Evolutionary conservation across 1,139 yeast species (phyloP).

Genomic region (Suhomyces wounanorum): DNA sequence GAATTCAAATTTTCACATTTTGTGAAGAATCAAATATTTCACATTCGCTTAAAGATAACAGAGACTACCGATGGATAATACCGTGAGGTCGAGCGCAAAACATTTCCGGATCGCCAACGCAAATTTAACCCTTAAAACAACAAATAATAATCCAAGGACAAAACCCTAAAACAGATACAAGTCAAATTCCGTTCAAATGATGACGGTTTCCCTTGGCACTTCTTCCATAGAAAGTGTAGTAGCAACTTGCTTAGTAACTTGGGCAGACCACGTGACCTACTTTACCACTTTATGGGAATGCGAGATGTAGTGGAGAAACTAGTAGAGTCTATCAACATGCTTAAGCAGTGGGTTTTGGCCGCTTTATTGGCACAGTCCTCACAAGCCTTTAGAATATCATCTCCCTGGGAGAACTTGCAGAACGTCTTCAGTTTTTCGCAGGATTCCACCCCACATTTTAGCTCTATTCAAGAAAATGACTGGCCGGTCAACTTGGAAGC

Average conservation of each 20-base stretch:
- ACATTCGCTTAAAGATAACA: neutral
- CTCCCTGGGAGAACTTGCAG: neutral
- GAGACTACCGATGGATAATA: too few species aligned
- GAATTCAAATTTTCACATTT: neutral
- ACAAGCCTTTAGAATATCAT: neutral
- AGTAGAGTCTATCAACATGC: slow-evolving; percentile 1
- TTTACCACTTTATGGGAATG: neutral
- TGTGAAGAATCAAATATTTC: neutral
- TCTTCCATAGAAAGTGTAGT: neutral
- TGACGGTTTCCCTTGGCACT: neutral
- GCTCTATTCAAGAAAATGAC: slow-evolving; percentile 22
- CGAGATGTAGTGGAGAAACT: neutral
- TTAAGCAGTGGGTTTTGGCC: neutral
- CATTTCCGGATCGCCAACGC: too few species aligned
- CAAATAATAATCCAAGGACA: too few species aligned
- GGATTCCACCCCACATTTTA: slow-evolving; percentile 23
- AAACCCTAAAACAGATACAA: too few species aligned
- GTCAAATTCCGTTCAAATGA: too few species aligned
- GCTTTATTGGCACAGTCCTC: slow-evolving; percentile 3
- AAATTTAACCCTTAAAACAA: too few species aligned
- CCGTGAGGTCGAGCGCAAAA: too few species aligned
- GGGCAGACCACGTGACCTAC: neutral
- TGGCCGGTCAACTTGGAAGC: slow-evolving; percentile 52
- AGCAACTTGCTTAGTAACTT: neutral
- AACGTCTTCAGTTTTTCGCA: neutral